Base-by-base conservation (phyloP, 2,329 filamentous ascomycete species). In the Penicillium sp. region DNA sequence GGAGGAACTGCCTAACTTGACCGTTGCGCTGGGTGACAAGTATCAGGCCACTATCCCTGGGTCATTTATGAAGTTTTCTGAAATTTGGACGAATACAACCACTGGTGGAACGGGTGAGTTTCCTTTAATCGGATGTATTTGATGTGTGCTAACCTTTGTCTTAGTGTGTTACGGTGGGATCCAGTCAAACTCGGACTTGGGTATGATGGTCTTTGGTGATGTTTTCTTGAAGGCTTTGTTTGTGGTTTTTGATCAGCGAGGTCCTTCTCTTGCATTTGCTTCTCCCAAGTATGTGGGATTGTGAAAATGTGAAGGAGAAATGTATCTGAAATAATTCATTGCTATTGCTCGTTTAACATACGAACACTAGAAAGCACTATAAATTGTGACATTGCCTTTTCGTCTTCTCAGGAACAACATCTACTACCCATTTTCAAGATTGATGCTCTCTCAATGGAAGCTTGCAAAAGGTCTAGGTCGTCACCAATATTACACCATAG, bases 201-300 rank as follows among this genome's bases (percentile, higher is more conserved):
- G 69, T 2, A 75, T 84, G 57, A 74, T 76, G 31, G 79, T 85
- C 44, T 78, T 77, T 47, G 82, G 82, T n/a, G 82, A 84, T 58
- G 74, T 78, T 24, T 78, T 84, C 66, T 75, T 84, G 61, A 81
- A 79, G 68, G 72, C 79, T 4, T 74, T 81, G 56, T 81, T 83
- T 60, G 80, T 81, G 40, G 80, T 81, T 48, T 85, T 85, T 62
- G 75, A 80, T 57, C 66, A 73, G 56, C 64, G 70, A 3, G 70
- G 70, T 1, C 76, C 75, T 3, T 72, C 70, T 13, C 66, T 84
- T 37, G 78, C 78, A 25, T 69, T 84, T 56, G 81, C 78, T 20
- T 66, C 72, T 31, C 73, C 74, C 43, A 56, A 58, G 15, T 68
- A 52, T 46, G 49, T 15, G 42, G 18, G 24, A 7, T 37, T 15